A percentile compares a stretch with the other conserved stretches of the same genome.
These are phyloP conservation scores for Rhizophagus sp. DNA, from an alignment of 192 early-diverging fungal species.

Conservation along the genomic window DNA sequence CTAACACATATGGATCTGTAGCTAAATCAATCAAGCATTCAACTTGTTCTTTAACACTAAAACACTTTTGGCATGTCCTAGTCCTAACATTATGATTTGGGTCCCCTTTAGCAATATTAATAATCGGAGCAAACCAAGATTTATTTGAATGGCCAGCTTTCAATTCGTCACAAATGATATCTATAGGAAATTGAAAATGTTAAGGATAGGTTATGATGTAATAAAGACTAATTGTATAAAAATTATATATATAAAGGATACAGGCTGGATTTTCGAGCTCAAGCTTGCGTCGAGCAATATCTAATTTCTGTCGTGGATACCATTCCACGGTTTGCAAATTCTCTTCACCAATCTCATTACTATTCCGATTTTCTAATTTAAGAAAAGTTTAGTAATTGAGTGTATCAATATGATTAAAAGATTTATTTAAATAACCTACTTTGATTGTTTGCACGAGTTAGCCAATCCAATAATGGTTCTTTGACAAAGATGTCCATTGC, in stretches of 20 bases:
- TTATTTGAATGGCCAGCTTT: slow-evolving; percentile 62
- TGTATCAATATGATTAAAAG: neutral
- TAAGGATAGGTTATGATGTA: slow-evolving; percentile 17
- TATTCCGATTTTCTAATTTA: slow-evolving; percentile 40
- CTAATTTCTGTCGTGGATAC: slow-evolving; percentile 78
- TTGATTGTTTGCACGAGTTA: slow-evolving; percentile 65
- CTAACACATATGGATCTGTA: slow-evolving; percentile 69
- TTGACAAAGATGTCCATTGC: slow-evolving; percentile 80
- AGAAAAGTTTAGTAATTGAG: neutral
- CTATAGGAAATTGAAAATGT: neutral
- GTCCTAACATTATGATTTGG: slow-evolving; percentile 47
- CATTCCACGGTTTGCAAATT: slow-evolving; percentile 53
- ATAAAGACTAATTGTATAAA: slow-evolving; percentile 40
- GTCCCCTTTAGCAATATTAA: slow-evolving; percentile 55
- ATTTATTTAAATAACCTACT: slow-evolving; percentile 35
- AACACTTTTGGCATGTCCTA: slow-evolving; percentile 43
- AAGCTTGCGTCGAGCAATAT: slow-evolving; percentile 69
- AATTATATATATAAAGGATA: slow-evolving; percentile 23
- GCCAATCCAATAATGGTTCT: slow-evolving; percentile 82
- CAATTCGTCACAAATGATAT: slow-evolving; percentile 50
- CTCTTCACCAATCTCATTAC: slow-evolving; percentile 40
- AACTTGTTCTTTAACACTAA: slow-evolving; percentile 63
- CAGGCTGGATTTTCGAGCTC: slow-evolving; percentile 68
- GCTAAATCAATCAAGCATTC: slow-evolving; percentile 75
- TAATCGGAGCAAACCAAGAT: slow-evolving; percentile 47